Evolutionary conservation across 352 stramenopile genomes (phyloP).

Genomic region (Nothophytophthora sp.): DNA sequence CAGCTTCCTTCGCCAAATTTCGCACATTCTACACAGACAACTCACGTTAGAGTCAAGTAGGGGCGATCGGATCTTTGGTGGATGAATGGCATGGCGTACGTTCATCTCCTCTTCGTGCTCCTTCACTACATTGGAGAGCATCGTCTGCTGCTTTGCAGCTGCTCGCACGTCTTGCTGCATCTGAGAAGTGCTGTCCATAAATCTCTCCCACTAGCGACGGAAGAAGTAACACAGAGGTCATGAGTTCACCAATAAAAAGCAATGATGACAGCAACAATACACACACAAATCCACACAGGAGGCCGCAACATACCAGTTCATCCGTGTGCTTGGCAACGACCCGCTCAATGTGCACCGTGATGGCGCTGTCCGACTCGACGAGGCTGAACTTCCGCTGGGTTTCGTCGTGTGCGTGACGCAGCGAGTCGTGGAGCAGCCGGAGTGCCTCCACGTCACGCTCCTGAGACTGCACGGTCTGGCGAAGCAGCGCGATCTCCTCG

Average conservation of each 20-base stretch:
- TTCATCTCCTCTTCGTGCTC: conserved; percentile 45
- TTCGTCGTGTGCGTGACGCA: conserved; percentile 59
- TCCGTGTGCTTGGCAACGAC: conserved; percentile 64
- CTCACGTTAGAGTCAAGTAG: too few species aligned
- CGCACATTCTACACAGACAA: conserved; percentile 19
- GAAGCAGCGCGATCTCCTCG: conserved; percentile 49
- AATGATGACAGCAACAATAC: not conserved
- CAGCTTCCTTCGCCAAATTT: conserved; percentile 22
- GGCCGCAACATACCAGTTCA: conserved; percentile 43
- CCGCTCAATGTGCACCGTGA: conserved; percentile 73
- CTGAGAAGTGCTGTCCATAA: conserved; percentile 40
- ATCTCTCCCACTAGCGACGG: conserved; percentile 64
- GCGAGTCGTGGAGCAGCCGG: conserved; percentile 52
- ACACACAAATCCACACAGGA: not conserved
- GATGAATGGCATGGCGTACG: too few species aligned
- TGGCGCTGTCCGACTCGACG: conserved; percentile 44
- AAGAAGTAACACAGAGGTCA: not conserved
- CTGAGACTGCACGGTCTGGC: conserved; percentile 52
- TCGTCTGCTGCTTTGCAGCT: conserved; percentile 28
- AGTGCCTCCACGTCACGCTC: conserved; percentile 65
- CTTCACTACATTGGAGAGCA: conserved; percentile 30
- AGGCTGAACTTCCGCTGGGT: conserved; percentile 63
- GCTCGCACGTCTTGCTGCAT: conserved; percentile 32
- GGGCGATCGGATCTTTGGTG: too few species aligned
- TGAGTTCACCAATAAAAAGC: not conserved